Percentiles rank a stretch among this genome's conserved stretches.
These are phyloP conservation scores for Acanthamoeba royreba DNA, from an alignment of 208 protist genomes.

Conservation along the genomic window DNA sequence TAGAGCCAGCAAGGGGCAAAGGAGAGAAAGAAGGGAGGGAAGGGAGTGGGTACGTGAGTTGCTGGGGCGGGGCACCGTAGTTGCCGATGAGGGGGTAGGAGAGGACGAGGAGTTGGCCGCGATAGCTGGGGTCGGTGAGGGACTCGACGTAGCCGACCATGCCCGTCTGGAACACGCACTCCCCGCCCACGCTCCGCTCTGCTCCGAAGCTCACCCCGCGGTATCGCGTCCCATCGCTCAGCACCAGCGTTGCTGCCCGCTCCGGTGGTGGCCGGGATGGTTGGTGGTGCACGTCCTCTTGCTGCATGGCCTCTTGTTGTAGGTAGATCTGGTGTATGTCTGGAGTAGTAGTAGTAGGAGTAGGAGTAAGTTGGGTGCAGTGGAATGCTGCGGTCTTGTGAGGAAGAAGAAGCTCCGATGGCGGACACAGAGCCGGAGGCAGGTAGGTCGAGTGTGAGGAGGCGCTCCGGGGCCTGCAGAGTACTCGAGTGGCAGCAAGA, in stretches of 20 bases:
- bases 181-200: constrained; percentile 78
- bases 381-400: too few relatives aligned
- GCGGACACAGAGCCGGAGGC: too few relatives aligned
- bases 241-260: constrained; percentile 75
- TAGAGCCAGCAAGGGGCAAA: not conserved
- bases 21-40: not conserved
- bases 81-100: constrained; percentile 97
- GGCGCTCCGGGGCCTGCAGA: too few relatives aligned
- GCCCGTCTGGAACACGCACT: constrained; percentile 85
- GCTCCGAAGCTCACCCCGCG: constrained; percentile 95
- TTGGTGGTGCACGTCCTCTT: too few relatives aligned
- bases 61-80: constrained; percentile 90
- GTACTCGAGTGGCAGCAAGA: too few relatives aligned
- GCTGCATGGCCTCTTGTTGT: not conserved
- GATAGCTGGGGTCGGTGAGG: constrained; percentile 97
- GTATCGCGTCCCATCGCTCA: constrained; percentile 92
- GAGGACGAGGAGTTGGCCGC: constrained; percentile 96
- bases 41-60: not conserved
- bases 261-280: not conserved
- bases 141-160: constrained; percentile 88
- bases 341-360: too few relatives aligned
- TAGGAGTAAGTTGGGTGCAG: too few relatives aligned
- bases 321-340: too few relatives aligned
- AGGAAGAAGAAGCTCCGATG: too few relatives aligned
- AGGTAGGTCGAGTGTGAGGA: too few relatives aligned